Conservation (phyloP, 1,284 basidiomycete genomes). For the Cryptococcus sp. region DNA sequence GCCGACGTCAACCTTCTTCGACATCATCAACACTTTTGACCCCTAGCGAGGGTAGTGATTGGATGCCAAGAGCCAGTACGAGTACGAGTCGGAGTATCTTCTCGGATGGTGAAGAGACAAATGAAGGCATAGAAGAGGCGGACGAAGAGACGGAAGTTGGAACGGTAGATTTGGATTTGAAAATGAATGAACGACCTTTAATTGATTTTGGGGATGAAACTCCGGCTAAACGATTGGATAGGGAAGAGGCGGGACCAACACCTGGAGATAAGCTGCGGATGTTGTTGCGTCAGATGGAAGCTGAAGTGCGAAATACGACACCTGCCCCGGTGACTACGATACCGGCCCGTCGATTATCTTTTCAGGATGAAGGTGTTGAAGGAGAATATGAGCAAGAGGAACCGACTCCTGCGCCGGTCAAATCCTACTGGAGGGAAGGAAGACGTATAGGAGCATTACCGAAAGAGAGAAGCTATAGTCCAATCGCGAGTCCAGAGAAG, state of each 20-base stretch:
- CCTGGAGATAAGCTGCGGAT: slow-evolving; percentile 20
- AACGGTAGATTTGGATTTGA: slow-evolving; percentile 9
- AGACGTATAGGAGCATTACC: slow-evolving; percentile 3
- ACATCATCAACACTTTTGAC: not conserved
- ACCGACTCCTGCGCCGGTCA: not conserved
- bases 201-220: slow-evolving; percentile 19
- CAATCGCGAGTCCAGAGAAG: not conserved
- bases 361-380: too few relatives aligned
- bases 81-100: not conserved
- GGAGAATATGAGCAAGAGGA: not conserved
- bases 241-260: not conserved
- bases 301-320: slow-evolving; percentile 12
- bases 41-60: too few relatives aligned
- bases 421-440: slow-evolving; percentile 11
- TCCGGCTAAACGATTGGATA: not conserved
- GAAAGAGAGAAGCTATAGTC: not conserved
- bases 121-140: slow-evolving; percentile 11
- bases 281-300: slow-evolving; percentile 24
- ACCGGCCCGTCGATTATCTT: too few relatives aligned
- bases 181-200: slow-evolving; percentile 12
- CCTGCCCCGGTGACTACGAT: slow-evolving; percentile 1
- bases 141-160: slow-evolving; percentile 5
- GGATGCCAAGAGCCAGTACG: too few relatives aligned
- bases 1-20: not conserved
- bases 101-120: slow-evolving; percentile 1